Base-by-base conservation (phyloP, 805 yeast species). In the Candida orba region DNA sequence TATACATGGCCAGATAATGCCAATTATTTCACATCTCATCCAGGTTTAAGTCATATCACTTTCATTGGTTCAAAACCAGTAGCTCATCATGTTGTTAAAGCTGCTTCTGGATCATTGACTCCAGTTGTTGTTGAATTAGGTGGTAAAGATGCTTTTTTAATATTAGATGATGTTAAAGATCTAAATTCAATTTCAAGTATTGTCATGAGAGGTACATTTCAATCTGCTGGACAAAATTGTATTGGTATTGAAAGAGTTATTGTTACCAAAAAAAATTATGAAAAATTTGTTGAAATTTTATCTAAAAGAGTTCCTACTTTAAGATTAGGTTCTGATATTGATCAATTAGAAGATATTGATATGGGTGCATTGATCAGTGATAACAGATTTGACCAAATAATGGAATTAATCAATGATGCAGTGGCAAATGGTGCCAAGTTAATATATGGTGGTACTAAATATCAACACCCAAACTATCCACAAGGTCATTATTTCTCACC, bases 51-150 rank as follows among this genome's bases (percentile, higher is more conserved):
- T 31, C 99, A 93, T 63, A 78, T 93, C 50, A 93, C 99, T 0
- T 93, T 93, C 58, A 93, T 93, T 57, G 99, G 99, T 6, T 86
- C 96, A n/a, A 78, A 85, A 49, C 90, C 91, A 2, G 95, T 93
- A 23, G 97, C 98, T 4, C 93, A 89, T 58, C 78, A 78, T 46
- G 96, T 93, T 14, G 81, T 84, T 32, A 73, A 71, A 37, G 85
- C 90, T 35, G 97, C 98, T 2, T 75, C 96, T 37, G 77, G 78
- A 47, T 73, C 85, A n/a, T 69, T 93, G 55, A 91, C 96, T 0
- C 99, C 98, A 0, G 89, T 91, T 36, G 97, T 91, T 20, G 90
- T 88, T 9, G 99, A 93, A 63, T 71, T 93, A 32, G 99, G 99
- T 32, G 99, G 99, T 18, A 93, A 93, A 57, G 99, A 93, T 62